Percentiles rank a stretch among this genome's conserved stretches.
phyloP scores from a whole-genome alignment of 148 eudicot species.

The Cornus florida region DNA sequence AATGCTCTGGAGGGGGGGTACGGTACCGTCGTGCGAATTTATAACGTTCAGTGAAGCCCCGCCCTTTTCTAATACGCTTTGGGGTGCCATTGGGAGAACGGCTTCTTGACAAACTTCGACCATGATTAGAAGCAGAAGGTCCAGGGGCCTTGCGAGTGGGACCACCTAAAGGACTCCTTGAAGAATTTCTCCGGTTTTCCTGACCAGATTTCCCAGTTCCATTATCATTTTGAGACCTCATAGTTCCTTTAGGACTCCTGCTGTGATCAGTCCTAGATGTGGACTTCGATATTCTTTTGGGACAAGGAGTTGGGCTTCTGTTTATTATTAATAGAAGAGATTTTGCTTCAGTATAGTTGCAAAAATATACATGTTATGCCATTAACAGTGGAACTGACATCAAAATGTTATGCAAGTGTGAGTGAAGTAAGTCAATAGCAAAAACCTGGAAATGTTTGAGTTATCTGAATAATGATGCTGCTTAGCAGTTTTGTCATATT shows the following conservation, averaged over 20 bases:
- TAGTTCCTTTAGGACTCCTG: constrained; percentile 36
- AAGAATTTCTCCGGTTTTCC: constrained; percentile 14
- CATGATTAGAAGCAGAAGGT: constrained; percentile 41
- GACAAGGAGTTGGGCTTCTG: constrained; percentile 48
- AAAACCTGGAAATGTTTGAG: constrained; percentile 60
- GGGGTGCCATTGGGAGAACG: constrained; percentile 79
- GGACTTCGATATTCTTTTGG: constrained; percentile 28
- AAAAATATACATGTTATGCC: background rate
- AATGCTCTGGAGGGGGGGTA: constrained; percentile 90
- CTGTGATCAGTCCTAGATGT: constrained; percentile 42
- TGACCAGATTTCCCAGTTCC: constrained; percentile 14
- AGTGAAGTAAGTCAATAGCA: constrained; percentile 8
- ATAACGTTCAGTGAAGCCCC: constrained; percentile 85
- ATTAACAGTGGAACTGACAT: constrained; percentile 2
- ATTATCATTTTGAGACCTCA: constrained; percentile 17
- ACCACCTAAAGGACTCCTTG: constrained; percentile 34
- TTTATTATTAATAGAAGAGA: constrained; percentile 1
- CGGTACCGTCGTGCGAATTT: constrained; percentile 80
- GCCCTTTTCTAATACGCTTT: constrained; percentile 88
- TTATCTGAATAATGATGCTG: constrained; percentile 24
- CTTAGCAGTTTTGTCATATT: constrained; percentile 30
- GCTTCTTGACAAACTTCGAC: constrained; percentile 46
- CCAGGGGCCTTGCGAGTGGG: constrained; percentile 29
- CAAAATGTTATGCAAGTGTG: background rate
- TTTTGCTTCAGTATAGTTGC: background rate